phyloP scores from a whole-genome alignment of 176 grass and related monocot species.

The Stipa capillata region DNA sequence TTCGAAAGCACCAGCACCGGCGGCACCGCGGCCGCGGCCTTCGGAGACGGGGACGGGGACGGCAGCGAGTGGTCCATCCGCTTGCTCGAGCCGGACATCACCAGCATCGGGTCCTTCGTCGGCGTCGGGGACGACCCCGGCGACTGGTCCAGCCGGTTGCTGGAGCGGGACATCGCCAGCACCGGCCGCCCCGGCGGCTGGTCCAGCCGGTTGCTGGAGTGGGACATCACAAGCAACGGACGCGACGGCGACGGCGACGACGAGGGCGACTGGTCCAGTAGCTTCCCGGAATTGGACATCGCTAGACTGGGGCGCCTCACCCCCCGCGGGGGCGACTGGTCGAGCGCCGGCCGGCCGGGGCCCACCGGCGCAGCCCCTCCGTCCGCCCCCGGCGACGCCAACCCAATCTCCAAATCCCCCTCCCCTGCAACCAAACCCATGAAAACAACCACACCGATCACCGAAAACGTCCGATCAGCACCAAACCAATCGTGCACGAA shows the following conservation, averaged over 20 bases:
- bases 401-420: conserved; percentile 41
- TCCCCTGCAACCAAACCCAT: conserved; percentile 7
- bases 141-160: conserved; percentile 42
- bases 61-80: conserved; percentile 28
- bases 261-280: conserved; percentile 41
- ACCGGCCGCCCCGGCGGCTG: conserved; percentile 36
- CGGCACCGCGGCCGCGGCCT: conserved; percentile 28
- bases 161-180: conserved; percentile 51
- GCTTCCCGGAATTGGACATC: conserved; percentile 50
- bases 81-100: conserved; percentile 56
- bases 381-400: conserved; percentile 19
- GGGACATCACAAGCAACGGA: conserved; percentile 51
- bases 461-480: neutral
- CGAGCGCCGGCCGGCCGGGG: conserved; percentile 10
- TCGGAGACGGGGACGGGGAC: conserved; percentile 27
- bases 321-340: conserved; percentile 14
- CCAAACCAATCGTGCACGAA: neutral
- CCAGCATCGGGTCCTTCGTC: conserved; percentile 27
- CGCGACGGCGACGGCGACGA: conserved; percentile 18
- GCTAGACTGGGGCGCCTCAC: conserved; percentile 29
- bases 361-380: neutral
- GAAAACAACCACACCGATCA: neutral
- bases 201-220: conserved; percentile 67
- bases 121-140: conserved; percentile 29
- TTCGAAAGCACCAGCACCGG: conserved; percentile 88